Percentiles rank a stretch among this genome's conserved stretches.
phyloP scores from a whole-genome alignment of 108 stramenopile genomes.

The Skeletonema menzelii region DNA sequence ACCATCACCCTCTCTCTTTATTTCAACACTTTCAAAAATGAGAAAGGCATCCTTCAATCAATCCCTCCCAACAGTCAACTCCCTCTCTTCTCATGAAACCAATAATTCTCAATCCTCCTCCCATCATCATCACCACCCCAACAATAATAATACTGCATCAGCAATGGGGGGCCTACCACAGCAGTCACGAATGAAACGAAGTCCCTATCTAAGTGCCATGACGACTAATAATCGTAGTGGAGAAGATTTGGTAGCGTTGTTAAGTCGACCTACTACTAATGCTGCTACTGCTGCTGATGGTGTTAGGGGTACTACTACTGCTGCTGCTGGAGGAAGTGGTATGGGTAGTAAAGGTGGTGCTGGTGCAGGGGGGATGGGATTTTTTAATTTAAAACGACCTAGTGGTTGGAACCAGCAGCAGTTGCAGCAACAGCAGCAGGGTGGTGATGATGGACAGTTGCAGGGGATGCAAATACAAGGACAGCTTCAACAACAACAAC shows the following conservation, averaged over 20 bases:
- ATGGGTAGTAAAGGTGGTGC: background rate
- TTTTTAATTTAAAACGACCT: background rate
- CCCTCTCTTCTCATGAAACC: background rate
- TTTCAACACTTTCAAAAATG: background rate
- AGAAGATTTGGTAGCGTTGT: background rate
- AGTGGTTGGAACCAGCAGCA: background rate
- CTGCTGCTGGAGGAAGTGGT: background rate
- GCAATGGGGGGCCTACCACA: background rate
- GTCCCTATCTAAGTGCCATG: background rate
- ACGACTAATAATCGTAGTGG: background rate
- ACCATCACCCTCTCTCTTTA: too few relatives aligned
- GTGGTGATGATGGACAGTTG: background rate
- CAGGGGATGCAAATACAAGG: background rate
- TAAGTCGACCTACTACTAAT: background rate
- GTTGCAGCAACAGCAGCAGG: too few relatives aligned
- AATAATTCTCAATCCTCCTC: background rate
- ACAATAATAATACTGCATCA: background rate
- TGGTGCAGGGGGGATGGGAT: background rate
- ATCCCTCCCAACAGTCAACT: background rate
- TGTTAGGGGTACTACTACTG: background rate
- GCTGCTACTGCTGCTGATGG: background rate
- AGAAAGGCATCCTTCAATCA: background rate
- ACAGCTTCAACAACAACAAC: too few relatives aligned
- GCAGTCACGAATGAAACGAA: background rate
- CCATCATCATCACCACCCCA: background rate